Evolutionary conservation across 2,329 filamentous ascomycete species (phyloP).

Genomic region (Aspergillus sp.): DNA sequence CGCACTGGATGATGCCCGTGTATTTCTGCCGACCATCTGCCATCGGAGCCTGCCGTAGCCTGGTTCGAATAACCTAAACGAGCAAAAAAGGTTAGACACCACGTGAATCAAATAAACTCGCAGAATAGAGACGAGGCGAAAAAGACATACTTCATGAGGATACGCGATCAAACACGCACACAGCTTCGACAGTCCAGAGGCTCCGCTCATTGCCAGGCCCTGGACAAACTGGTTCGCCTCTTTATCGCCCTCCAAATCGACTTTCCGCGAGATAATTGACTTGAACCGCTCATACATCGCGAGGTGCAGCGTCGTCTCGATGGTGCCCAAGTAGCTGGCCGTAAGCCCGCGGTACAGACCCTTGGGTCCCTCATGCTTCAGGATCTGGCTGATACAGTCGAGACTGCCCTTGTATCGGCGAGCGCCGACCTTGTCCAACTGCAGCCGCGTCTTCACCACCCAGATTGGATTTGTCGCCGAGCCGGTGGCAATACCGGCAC

Average conservation of each 20-base stretch:
- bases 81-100: not conserved
- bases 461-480: slow-evolving; percentile 40
- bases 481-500: slow-evolving; percentile 34
- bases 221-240: slow-evolving; percentile 15
- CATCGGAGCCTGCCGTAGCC: slow-evolving; percentile 34
- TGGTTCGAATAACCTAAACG: slow-evolving; percentile 33
- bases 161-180: slow-evolving; percentile 33
- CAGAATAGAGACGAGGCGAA: no score
- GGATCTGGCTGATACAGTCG: slow-evolving; percentile 67
- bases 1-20: slow-evolving; percentile 34
- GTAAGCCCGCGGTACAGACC: slow-evolving; percentile 88
- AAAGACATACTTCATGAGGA: slow-evolving; percentile 30
- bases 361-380: slow-evolving; percentile 76
- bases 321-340: slow-evolving; percentile 54
- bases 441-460: slow-evolving; percentile 69
- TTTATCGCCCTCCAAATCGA: slow-evolving; percentile 9
- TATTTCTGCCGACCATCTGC: slow-evolving; percentile 35
- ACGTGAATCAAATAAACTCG: no score
- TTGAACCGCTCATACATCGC: slow-evolving; percentile 38
- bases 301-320: slow-evolving; percentile 36
- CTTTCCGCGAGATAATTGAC: slow-evolving; percentile 17
- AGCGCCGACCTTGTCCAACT: slow-evolving; percentile 37
- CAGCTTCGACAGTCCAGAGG: slow-evolving; percentile 34
- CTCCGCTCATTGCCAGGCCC: slow-evolving; percentile 25
- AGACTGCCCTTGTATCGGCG: slow-evolving; percentile 60